These are phyloP conservation scores for Colletotrichum graminicola DNA, from an alignment of 2,329 filamentous ascomycete species.

Conservation along the genomic window DNA sequence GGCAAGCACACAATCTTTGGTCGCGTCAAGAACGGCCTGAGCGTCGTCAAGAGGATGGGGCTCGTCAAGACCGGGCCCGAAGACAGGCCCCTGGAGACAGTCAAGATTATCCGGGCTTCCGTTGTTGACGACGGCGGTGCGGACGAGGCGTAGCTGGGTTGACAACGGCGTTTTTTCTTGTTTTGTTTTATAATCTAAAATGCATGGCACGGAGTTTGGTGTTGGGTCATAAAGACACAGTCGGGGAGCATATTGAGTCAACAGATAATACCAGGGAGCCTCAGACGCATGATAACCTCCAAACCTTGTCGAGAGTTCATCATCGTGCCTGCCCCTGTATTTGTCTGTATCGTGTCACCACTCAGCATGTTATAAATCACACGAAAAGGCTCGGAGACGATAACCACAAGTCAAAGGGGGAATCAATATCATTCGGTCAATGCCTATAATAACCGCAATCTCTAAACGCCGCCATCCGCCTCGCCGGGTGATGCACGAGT, in stretches of 20 bases:
- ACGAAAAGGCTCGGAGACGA: neutral
- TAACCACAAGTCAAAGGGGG: neutral
- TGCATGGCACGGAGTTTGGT: constrained; percentile 39
- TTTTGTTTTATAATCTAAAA: neutral
- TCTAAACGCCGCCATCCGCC: constrained; percentile 41
- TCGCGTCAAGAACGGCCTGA: constrained; percentile 85
- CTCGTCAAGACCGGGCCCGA: constrained; percentile 85
- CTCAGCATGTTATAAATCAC: neutral
- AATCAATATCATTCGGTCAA: constrained; percentile 39
- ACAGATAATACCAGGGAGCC: constrained; percentile 19
- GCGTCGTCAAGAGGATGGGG: constrained; percentile 88
- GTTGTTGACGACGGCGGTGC: constrained; percentile 69
- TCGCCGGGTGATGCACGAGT: constrained; percentile 41
- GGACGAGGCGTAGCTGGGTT: constrained; percentile 52
- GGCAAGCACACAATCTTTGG: constrained; percentile 98
- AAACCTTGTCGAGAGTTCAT: neutral
- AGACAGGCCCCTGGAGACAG: constrained; percentile 84
- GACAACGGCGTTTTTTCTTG: neutral
- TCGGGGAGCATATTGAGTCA: constrained; percentile 2
- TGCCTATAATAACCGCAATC: constrained; percentile 37
- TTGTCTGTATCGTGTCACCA: neutral
- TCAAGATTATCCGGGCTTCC: constrained; percentile 81
- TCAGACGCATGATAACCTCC: neutral
- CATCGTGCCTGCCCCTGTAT: neutral
- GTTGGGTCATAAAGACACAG: constrained; percentile 16